Base-by-base conservation (phyloP, 257 asterid genomes). In the Lavandula angustifolia region DNA sequence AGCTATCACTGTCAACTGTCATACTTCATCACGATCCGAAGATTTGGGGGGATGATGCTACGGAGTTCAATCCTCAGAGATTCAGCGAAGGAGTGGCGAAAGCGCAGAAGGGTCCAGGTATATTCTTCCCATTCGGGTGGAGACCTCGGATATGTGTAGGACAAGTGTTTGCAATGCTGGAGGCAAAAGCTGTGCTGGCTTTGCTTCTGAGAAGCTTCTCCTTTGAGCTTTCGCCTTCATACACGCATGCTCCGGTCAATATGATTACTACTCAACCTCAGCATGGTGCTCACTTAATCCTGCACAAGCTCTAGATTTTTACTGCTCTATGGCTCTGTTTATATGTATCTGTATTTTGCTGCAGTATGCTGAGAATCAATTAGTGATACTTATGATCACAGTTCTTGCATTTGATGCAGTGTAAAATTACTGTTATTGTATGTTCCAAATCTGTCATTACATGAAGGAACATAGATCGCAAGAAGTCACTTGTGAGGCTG, bases 41-140 rank as follows among this genome's bases (percentile, higher is more conserved):
- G 27, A 22, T 22, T 22, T 22, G 27, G 27, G 27, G 27, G 27
- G 27, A 22, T 2, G 27, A 22, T 22, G 27, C 27, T 22, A 22
- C 27, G 66, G 80, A 79, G 7, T 82, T 82, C 73, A 79, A 74
- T 5, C 81, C 79, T 0, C 70, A 71, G 61, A 71, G 85, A 17
- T 79, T 79, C 44, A 46, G 75, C 3, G 74, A 68, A 42, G 83
- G 85, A 22, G 75, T 77, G 10, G 29, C 69, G 0, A 62, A 76
- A 42, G 82, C 83, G n/a, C 72, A 77, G 0, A 71, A 76, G 61
- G 34, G 65, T 6, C 67, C 7, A 0, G 78, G 62, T 0, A n/a
- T 69, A 1, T 82, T 52, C 42, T 74, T 79, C 59, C 87, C 85
- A 0, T 79, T 82, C 9, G 82, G 87, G 0, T 68, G 82, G 84